Conservation (phyloP, 140 eudicot genomes). For the Anethum foeniculum region DNA sequence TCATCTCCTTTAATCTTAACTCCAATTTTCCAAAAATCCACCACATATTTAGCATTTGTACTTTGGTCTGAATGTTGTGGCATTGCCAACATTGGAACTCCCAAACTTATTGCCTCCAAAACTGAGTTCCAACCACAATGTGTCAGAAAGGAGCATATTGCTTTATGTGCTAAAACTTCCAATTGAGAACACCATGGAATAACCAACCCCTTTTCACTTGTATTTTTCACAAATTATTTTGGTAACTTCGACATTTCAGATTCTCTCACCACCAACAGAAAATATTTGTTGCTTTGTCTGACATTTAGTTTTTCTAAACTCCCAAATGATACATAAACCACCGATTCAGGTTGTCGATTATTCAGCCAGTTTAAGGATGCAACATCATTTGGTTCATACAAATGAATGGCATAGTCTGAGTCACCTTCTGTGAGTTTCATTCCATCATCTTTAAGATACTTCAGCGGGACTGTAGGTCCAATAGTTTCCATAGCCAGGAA, state of each 20-base stretch:
- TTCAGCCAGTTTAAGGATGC: not conserved
- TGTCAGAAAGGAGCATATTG: not conserved
- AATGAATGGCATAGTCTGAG: not conserved
- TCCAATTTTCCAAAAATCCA: constrained; percentile 7
- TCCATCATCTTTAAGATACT: not conserved
- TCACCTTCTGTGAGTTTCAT: not conserved
- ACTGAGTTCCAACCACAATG: constrained; percentile 17
- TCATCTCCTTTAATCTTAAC: not conserved
- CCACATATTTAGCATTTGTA: constrained; percentile 11
- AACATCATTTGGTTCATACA: not conserved
- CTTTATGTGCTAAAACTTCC: not conserved
- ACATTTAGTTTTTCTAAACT: not conserved
- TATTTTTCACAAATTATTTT: not conserved
- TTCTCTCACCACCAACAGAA: constrained; percentile 5
- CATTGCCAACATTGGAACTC: constrained; percentile 14
- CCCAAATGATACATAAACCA: constrained; percentile 6
- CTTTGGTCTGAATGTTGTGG: constrained; percentile 7
- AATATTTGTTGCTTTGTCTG: not conserved
- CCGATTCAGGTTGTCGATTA: not conserved
- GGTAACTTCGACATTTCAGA: not conserved
- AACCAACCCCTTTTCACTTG: not conserved
- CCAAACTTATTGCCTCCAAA: not conserved
- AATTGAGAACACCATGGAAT: not conserved
- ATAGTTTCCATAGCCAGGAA: not conserved
- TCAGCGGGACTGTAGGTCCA: not conserved